Percentiles rank a stretch among this genome's conserved stretches.
phyloP scores from a whole-genome alignment of 371 early-diverging fungal species.

The Rhizopus stolonifer region DNA sequence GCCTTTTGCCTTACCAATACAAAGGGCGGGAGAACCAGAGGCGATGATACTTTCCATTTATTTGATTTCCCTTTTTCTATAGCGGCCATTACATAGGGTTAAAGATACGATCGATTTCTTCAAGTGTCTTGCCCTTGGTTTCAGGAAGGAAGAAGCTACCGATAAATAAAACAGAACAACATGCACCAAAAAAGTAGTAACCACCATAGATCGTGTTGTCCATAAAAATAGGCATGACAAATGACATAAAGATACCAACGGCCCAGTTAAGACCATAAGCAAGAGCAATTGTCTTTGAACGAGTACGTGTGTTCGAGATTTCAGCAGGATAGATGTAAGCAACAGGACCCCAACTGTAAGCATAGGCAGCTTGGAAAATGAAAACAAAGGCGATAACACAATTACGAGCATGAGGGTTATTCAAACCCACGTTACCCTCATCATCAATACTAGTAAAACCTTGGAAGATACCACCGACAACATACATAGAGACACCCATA shows the following conservation, averaged over 20 bases:
- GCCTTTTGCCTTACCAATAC: background rate
- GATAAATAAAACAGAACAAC: constrained; percentile 34
- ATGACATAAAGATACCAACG: constrained; percentile 49
- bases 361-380: constrained; percentile 52
- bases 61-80: constrained; percentile 1
- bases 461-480: constrained; percentile 45
- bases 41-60: constrained; percentile 7
- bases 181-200: constrained; percentile 58
- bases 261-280: constrained; percentile 68
- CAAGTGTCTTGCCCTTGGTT: constrained; percentile 57
- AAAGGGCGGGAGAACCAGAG: constrained; percentile 16
- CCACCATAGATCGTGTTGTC: constrained; percentile 57
- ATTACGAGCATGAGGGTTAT: constrained; percentile 31
- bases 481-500: constrained; percentile 46
- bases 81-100: constrained; percentile 23
- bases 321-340: constrained; percentile 71
- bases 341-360: constrained; percentile 58
- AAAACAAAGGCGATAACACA: constrained; percentile 45
- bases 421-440: constrained; percentile 26
- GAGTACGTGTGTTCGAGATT: constrained; percentile 54
- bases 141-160: constrained; percentile 54
- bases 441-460: constrained; percentile 28
- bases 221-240: constrained; percentile 46
- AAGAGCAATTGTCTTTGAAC: constrained; percentile 44
- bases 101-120: constrained; percentile 60